Evolutionary conservation across 2,329 filamentous ascomycete species (phyloP).

Genomic region (Colletotrichum sansevieriae): DNA sequence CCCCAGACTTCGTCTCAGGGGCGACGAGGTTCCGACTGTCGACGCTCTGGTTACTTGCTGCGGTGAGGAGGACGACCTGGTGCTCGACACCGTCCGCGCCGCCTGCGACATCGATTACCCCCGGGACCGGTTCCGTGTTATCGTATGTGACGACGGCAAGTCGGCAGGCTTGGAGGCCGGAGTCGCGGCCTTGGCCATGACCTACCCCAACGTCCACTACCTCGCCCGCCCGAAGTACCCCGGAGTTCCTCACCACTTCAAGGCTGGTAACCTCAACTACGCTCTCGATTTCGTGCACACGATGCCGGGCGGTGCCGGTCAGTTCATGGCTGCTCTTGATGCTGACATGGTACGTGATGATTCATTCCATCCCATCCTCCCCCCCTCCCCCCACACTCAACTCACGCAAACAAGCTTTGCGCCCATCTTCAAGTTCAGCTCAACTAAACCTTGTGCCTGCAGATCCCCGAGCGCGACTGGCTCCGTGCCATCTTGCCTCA

Average conservation of each 20-base stretch:
- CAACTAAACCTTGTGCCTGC: constrained; percentile 22
- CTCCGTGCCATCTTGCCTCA: constrained; percentile 71
- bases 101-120: constrained; percentile 69
- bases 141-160: constrained; percentile 68
- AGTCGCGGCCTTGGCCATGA: constrained; percentile 53
- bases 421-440: not conserved
- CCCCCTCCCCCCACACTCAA: not conserved
- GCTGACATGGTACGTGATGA: constrained; percentile 68
- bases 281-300: constrained; percentile 63
- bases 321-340: constrained; percentile 74
- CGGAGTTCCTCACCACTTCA: constrained; percentile 68
- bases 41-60: constrained; percentile 71
- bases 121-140: constrained; percentile 63
- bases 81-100: constrained; percentile 69
- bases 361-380: not conserved
- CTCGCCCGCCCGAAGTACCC: constrained; percentile 63
- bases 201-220: constrained; percentile 65
- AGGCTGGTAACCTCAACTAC: constrained; percentile 75
- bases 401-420: constrained; percentile 26
- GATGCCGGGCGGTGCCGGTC: constrained; percentile 67
- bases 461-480: constrained; percentile 72
- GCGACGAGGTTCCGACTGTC: constrained; percentile 64
- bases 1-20: constrained; percentile 64
- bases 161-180: constrained; percentile 57
- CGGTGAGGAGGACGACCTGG: constrained; percentile 67